phyloP scores from a whole-genome alignment of 202 grass and related monocot species.

The Eragrostis tef region DNA sequence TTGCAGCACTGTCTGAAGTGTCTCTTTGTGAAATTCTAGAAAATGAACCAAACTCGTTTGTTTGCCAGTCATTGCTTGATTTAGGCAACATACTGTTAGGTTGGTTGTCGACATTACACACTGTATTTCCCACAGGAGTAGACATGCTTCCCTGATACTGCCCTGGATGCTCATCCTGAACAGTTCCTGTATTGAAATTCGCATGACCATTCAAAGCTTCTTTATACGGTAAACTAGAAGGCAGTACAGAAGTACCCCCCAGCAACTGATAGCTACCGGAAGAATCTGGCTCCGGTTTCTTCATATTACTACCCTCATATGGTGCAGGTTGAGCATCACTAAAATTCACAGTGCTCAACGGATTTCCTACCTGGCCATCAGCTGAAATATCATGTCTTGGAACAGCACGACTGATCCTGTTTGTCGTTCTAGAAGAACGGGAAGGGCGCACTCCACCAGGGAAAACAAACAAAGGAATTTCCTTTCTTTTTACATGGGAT shows the following conservation, averaged over 20 bases:
- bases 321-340: constrained; percentile 29
- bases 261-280: constrained; percentile 35
- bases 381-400: constrained; percentile 47
- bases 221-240: constrained; percentile 32
- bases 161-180: constrained; percentile 42
- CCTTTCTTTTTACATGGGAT: constrained; percentile 48
- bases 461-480: constrained; percentile 46
- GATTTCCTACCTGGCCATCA: constrained; percentile 50
- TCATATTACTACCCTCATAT: constrained; percentile 29
- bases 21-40: constrained; percentile 51
- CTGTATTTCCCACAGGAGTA: constrained; percentile 33
- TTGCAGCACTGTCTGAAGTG: constrained; percentile 53
- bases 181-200: constrained; percentile 39
- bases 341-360: constrained; percentile 28
- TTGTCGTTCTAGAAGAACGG: constrained; percentile 53
- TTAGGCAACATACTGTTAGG: constrained; percentile 42
- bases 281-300: constrained; percentile 27
- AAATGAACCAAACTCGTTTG: constrained; percentile 33
- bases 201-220: constrained; percentile 45
- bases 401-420: constrained; percentile 40
- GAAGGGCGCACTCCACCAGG: constrained; percentile 53
- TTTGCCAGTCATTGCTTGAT: constrained; percentile 39
- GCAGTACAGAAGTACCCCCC: constrained; percentile 26
- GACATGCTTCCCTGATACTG: constrained; percentile 30
- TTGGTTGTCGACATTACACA: constrained; percentile 30